Conservation (phyloP, 192 early-diverging fungal genomes). For the Coemansia nantahalensis region DNA sequence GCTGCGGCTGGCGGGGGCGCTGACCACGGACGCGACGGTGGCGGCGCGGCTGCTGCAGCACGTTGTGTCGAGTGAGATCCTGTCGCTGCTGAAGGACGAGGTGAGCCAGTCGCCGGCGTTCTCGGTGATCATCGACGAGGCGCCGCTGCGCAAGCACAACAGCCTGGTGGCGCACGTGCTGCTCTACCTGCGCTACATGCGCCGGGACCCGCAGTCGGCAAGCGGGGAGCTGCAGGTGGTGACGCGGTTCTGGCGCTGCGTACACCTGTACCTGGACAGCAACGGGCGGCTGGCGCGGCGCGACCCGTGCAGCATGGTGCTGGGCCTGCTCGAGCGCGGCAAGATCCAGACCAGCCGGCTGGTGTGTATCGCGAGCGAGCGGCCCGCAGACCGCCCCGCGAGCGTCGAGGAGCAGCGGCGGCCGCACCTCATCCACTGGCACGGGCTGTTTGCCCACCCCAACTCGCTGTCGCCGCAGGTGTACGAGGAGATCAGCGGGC, state of each 20-base stretch:
- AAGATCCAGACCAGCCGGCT: constrained; percentile 45
- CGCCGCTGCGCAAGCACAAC: constrained; percentile 51
- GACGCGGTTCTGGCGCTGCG: constrained; percentile 52
- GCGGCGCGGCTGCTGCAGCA: constrained; percentile 45
- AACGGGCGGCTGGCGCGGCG: constrained; percentile 29
- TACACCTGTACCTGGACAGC: constrained; percentile 44
- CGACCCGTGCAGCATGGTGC: constrained; percentile 33
- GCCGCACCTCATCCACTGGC: constrained; percentile 49
- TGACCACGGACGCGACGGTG: constrained; percentile 13
- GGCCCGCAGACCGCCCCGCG: too few species aligned
- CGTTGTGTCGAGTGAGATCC: constrained; percentile 50
- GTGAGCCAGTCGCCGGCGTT: constrained; percentile 52
- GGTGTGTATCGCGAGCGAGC: constrained; percentile 45
- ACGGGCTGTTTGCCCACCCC: constrained; percentile 33
- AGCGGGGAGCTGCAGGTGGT: constrained; percentile 38
- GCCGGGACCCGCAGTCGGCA: constrained; percentile 22
- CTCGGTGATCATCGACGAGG: constrained; percentile 51
- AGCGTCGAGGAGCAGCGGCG: constrained; percentile 27
- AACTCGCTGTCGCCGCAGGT: constrained; percentile 49
- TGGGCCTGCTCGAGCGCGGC: constrained; percentile 39
- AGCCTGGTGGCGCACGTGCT: constrained; percentile 47
- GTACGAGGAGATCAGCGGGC: constrained; percentile 42
- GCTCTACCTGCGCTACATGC: constrained; percentile 45
- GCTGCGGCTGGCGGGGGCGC: constrained; percentile 32
- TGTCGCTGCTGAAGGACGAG: constrained; percentile 51